Conservation (phyloP, 176 grass and related monocot genomes). For the Rhynchospora tenuis region DNA sequence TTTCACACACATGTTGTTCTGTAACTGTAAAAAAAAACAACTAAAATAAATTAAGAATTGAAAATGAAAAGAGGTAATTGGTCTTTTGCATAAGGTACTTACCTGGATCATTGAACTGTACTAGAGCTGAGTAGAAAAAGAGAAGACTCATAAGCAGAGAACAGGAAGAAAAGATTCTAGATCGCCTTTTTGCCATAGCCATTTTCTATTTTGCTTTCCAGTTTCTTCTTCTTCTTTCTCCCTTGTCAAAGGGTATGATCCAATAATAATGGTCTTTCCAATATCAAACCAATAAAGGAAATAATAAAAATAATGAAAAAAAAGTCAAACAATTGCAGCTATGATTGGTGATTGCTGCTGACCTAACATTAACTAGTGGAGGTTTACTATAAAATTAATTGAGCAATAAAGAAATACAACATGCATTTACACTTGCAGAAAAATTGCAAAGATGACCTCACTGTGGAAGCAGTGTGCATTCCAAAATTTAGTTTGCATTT, state of each 20-base stretch:
- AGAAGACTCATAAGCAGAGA: constrained; percentile 33
- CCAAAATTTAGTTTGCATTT: not conserved
- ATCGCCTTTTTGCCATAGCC: constrained; percentile 8
- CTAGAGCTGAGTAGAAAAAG: constrained; percentile 42
- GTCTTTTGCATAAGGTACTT: not conserved
- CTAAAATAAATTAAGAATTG: not conserved
- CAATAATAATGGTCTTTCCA: not conserved
- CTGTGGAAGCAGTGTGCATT: not conserved
- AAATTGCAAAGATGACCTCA: not conserved
- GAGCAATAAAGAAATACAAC: not conserved
- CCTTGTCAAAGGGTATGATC: not conserved
- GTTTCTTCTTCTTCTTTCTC: constrained; percentile 6
- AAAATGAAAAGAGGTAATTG: not conserved
- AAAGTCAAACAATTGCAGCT: not conserved
- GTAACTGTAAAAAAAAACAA: not conserved
- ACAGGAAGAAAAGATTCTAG: constrained; percentile 19
- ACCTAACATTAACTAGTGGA: constrained; percentile 1
- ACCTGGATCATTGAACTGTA: constrained; percentile 43
- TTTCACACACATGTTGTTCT: not conserved
- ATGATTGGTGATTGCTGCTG: not conserved
- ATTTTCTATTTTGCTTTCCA: constrained; percentile 10
- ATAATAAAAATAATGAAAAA: not conserved
- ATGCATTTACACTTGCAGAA: not conserved
- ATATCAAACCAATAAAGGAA: not conserved
- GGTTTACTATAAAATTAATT: not conserved